Conservation (phyloP, 345 rosid genomes). For the Barbarea vulgaris region DNA sequence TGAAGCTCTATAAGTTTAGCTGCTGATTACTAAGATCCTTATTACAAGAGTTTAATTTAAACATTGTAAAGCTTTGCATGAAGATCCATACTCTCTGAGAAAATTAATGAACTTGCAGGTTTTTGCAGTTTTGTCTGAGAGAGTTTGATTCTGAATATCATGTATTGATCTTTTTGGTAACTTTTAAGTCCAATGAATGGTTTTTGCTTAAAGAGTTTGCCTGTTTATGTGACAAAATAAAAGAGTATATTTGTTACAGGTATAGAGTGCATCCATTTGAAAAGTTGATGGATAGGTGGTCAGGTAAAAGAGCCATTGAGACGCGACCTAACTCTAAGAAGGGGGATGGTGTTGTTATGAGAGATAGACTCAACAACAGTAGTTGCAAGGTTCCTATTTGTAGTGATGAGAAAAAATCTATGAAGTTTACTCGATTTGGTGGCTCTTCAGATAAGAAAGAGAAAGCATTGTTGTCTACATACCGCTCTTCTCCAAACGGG, state of each 20-base stretch:
- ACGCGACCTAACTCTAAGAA: constrained; percentile 52
- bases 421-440: constrained; percentile 50
- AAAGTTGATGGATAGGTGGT: constrained; percentile 68
- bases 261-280: constrained; percentile 28
- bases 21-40: constrained; percentile 1
- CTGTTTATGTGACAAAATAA: background rate
- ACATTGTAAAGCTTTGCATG: background rate
- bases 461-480: constrained; percentile 57
- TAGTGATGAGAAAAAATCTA: constrained; percentile 58
- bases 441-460: constrained; percentile 53
- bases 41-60: background rate
- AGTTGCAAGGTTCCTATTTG: constrained; percentile 55
- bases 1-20: background rate
- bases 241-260: constrained; percentile 40
- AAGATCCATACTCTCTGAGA: background rate
- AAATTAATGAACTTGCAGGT: background rate
- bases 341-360: constrained; percentile 55
- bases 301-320: constrained; percentile 63
- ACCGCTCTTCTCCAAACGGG: constrained; percentile 53
- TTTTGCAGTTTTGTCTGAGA: background rate
- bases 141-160: background rate
- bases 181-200: background rate
- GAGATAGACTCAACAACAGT: constrained; percentile 59
- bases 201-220: background rate
- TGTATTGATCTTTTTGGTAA: background rate